Base-by-base conservation (phyloP, 768 basidiomycete species). In the Tulasnella sp. region DNA sequence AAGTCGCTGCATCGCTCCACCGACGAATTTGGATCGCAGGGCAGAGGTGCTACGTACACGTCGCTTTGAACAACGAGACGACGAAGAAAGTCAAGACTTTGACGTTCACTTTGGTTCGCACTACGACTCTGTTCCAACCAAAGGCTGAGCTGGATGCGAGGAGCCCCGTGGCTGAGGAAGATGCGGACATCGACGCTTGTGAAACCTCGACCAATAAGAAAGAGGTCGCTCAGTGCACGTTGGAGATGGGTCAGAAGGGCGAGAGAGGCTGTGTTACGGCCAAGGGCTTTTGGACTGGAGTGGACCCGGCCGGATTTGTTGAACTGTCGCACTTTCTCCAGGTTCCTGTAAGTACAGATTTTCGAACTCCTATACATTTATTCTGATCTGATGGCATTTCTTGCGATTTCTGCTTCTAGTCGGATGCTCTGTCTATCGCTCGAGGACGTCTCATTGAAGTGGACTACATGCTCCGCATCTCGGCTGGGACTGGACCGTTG, bases 281-380 rank as follows among this genome's bases (percentile, higher is more conserved):
- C 31, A 91, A 89, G 80, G 95, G 94, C 0, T 97, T 93, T 92
- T 97, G 95, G 94, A 86, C 89, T 6, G 96, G 96, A 9, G 89
- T 96, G 7, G 83, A 85, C 17, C 84, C 91, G 3, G 88, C 89
- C 1, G 88, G 90, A 78, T 84, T 85, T 6, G 83, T 86, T 11
- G 86, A 89, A 25, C 93, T 94, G 82, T 86, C 87, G 19, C 90
- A 93, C 80, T 89, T 86, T 72, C 85, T 97, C 8, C 80, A 88
- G 11, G 80, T 96, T 54, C 94, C 95, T 36, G 95, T 96, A 81
- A 83, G 91, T 84, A 19, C 64, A 8, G 2, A 15, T 4, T 36
- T 5, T 31, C 3, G 9, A 6, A n/a, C 34, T 52, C 22, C 19
- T 72, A 58, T 78, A 64, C 71, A 31, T 31, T 17, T 52, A 71